phyloP scores from a whole-genome alignment of 148 eudicot species.

The Spergularia bocconei region DNA sequence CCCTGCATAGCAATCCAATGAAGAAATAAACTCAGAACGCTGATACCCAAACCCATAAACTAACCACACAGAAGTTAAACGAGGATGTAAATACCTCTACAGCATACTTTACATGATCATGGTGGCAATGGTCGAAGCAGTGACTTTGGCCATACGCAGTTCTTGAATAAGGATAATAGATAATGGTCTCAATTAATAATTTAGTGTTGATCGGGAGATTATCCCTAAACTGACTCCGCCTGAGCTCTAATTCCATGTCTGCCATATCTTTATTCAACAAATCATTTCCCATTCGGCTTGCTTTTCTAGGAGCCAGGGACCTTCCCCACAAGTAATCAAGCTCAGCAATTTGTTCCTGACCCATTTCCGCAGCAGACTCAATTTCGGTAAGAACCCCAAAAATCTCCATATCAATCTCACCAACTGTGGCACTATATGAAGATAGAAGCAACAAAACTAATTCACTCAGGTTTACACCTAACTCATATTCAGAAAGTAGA shows the following conservation, averaged over 20 bases:
- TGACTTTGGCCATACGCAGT: slow-evolving; percentile 27
- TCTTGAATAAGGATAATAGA: slow-evolving; percentile 67
- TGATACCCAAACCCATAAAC: background rate
- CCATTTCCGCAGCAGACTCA: slow-evolving; percentile 38
- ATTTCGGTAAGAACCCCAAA: slow-evolving; percentile 56
- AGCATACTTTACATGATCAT: slow-evolving; percentile 28
- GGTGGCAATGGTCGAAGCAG: slow-evolving; percentile 20
- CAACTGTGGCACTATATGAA: slow-evolving; percentile 78
- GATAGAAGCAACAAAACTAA: slow-evolving; percentile 63
- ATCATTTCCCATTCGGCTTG: slow-evolving; percentile 32
- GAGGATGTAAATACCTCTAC: slow-evolving; percentile 42
- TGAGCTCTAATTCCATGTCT: slow-evolving; percentile 47
- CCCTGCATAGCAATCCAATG: slow-evolving; percentile 40
- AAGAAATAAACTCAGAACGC: slow-evolving; percentile 13
- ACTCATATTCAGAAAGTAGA: slow-evolving; percentile 43
- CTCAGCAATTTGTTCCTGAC: slow-evolving; percentile 45
- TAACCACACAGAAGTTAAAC: background rate
- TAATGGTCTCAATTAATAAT: slow-evolving; percentile 62
- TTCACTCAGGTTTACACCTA: slow-evolving; percentile 59
- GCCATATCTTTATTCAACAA: slow-evolving; percentile 23
- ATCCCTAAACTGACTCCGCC: slow-evolving; percentile 75
- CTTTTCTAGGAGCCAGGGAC: slow-evolving; percentile 51
- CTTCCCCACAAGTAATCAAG: slow-evolving; percentile 92
- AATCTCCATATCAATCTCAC: slow-evolving; percentile 80
- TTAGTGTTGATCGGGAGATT: slow-evolving; percentile 76